Percentiles rank a stretch among this genome's conserved stretches.
These are phyloP conservation scores for Piedraia hortae DNA, from an alignment of 2,329 filamentous ascomycete genomes.

Conservation along the genomic window DNA sequence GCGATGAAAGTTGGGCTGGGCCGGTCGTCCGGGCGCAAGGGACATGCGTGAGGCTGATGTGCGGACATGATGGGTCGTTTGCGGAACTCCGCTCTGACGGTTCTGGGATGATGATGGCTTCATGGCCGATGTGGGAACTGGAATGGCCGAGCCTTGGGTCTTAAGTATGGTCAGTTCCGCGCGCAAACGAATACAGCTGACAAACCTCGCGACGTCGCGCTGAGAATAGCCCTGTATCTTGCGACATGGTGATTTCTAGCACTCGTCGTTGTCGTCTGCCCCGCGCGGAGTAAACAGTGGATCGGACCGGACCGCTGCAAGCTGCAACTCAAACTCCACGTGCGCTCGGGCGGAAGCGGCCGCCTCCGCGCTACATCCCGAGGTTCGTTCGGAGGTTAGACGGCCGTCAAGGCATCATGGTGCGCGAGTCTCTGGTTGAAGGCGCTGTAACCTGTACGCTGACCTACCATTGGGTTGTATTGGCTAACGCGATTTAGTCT, in stretches of 20 bases:
- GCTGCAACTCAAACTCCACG: too few relatives aligned
- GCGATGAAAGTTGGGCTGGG: constrained; percentile 64
- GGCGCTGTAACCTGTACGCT: constrained; percentile 31
- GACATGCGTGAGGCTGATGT: constrained; percentile 67
- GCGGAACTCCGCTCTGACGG: constrained; percentile 26
- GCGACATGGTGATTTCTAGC: constrained; percentile 50
- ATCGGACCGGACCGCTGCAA: too few relatives aligned
- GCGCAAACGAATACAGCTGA: constrained; percentile 3
- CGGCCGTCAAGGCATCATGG: too few relatives aligned
- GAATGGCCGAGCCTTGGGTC: constrained; percentile 66
- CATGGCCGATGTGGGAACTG: constrained; percentile 74
- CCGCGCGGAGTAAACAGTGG: too few relatives aligned
- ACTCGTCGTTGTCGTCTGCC: neutral
- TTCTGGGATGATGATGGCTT: constrained; percentile 69
- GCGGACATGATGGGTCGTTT: constrained; percentile 45
- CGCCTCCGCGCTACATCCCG: too few relatives aligned
- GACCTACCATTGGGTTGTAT: neutral
- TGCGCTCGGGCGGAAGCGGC: too few relatives aligned
- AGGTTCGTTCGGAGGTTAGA: too few relatives aligned
- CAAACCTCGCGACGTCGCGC: constrained; percentile 77
- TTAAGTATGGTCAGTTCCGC: constrained; percentile 14
- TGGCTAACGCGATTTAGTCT: constrained; percentile 27
- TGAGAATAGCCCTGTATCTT: constrained; percentile 65
- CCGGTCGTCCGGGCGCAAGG: constrained; percentile 57
- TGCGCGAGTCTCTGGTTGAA: constrained; percentile 75